Evolutionary conservation across 495 filamentous ascomycete genomes (phyloP).

Genomic region (Neurospora tetrasperma): DNA sequence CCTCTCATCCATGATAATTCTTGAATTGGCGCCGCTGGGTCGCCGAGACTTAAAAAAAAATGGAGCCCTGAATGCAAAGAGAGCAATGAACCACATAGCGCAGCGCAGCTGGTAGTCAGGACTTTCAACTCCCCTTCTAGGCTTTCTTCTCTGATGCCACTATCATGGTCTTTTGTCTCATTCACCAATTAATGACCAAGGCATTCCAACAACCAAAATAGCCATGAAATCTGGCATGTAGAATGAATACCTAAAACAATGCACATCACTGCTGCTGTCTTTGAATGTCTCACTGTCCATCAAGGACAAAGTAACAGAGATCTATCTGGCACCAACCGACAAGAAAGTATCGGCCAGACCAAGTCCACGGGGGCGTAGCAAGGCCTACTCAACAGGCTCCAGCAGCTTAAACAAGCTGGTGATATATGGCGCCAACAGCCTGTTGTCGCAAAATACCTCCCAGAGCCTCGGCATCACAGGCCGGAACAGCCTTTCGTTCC

Average conservation of each 20-base stretch:
- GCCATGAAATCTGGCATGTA: background rate
- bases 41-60: no score
- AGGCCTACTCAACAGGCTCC: background rate
- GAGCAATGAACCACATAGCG: background rate
- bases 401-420: slow-evolving; percentile 20
- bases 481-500: slow-evolving; percentile 42
- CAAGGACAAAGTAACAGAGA: background rate
- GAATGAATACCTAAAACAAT: background rate
- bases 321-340: background rate
- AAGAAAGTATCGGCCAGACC: background rate
- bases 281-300: background rate
- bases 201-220: background rate
- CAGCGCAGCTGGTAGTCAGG: background rate
- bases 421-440: slow-evolving; percentile 29
- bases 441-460: slow-evolving; percentile 46
- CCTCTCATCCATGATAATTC: background rate
- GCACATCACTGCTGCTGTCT: background rate
- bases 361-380: background rate
- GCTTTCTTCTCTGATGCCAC: background rate
- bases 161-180: background rate
- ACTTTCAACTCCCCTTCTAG: background rate
- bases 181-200: background rate
- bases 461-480: slow-evolving; percentile 37
- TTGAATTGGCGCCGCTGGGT: no score
- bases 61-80: background rate